Percentiles rank a stretch among this genome's conserved stretches.
Conservation (phyloP, 2,329 filamentous ascomycete genomes). For the Aspergillus ibericus region DNA sequence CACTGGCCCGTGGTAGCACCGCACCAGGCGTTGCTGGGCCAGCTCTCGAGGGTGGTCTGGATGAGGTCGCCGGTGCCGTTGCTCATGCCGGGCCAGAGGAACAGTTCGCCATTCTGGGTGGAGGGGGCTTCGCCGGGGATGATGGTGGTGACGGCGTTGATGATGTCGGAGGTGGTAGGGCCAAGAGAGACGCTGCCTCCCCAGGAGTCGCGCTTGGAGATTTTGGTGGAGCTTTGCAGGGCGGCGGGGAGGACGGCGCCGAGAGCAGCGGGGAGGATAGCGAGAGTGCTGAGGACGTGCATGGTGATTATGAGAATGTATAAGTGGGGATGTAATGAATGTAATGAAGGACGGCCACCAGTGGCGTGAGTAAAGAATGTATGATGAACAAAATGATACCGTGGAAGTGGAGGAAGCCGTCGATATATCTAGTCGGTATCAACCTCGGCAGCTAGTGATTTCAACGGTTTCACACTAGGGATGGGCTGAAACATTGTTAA, state of each 20-base stretch:
- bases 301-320: neutral
- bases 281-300: constrained; percentile 2
- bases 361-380: too few relatives aligned
- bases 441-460: too few relatives aligned
- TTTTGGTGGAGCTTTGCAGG: constrained; percentile 2
- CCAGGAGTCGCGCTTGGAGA: constrained; percentile 34
- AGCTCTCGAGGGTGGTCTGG: constrained; percentile 45
- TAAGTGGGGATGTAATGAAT: too few relatives aligned
- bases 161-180: constrained; percentile 39
- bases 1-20: constrained; percentile 41
- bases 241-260: constrained; percentile 18
- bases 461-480: too few relatives aligned
- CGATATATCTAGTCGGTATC: too few relatives aligned
- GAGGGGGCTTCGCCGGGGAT: constrained; percentile 41
- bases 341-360: neutral
- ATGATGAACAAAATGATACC: neutral
- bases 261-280: neutral
- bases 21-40: constrained; percentile 45
- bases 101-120: constrained; percentile 41
- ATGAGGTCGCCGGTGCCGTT: constrained; percentile 48
- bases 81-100: constrained; percentile 49
- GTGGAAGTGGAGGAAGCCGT: too few relatives aligned
- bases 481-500: too few relatives aligned
- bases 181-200: constrained; percentile 42
- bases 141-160: constrained; percentile 43